Conservation (phyloP, 2,329 filamentous ascomycete genomes). For the Cladosporium sp. region DNA sequence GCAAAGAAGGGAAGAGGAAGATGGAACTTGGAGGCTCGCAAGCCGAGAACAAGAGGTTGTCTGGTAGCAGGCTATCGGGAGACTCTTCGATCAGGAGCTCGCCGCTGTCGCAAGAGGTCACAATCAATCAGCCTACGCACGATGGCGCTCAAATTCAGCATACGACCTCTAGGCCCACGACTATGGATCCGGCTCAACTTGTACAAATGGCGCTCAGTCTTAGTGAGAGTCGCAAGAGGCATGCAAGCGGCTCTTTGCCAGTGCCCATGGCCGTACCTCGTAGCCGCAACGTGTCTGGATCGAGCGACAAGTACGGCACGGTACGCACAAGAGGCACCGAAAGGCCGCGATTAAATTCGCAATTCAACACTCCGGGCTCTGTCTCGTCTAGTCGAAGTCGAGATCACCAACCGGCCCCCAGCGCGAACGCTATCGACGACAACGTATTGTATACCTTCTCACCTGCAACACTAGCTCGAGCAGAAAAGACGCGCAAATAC, state of each 20-base stretch:
- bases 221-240: constrained; percentile 72
- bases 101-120: constrained; percentile 31
- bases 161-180: constrained; percentile 40
- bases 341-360: background rate
- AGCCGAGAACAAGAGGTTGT: constrained; percentile 23
- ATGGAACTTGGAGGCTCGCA: constrained; percentile 24
- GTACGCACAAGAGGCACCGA: constrained; percentile 31
- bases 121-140: constrained; percentile 12
- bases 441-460: constrained; percentile 69
- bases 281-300: constrained; percentile 9
- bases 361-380: constrained; percentile 9
- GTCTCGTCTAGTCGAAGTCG: constrained; percentile 5
- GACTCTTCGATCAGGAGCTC: constrained; percentile 32
- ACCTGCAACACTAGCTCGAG: constrained; percentile 74
- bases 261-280: constrained; percentile 39
- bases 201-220: constrained; percentile 89
- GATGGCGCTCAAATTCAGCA: constrained; percentile 3
- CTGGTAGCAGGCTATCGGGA: constrained; percentile 23
- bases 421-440: constrained; percentile 14
- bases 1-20: constrained; percentile 25
- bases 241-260: constrained; percentile 60
- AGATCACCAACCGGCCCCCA: background rate
- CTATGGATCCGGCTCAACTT: constrained; percentile 82
- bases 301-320: constrained; percentile 25
- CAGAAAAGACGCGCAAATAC: constrained; percentile 79